Evolutionary conservation across 169 alveolate genomes (phyloP), one percentile per base, ranked within the genome.

Genomic region (Plasmodium sp.): DNA sequence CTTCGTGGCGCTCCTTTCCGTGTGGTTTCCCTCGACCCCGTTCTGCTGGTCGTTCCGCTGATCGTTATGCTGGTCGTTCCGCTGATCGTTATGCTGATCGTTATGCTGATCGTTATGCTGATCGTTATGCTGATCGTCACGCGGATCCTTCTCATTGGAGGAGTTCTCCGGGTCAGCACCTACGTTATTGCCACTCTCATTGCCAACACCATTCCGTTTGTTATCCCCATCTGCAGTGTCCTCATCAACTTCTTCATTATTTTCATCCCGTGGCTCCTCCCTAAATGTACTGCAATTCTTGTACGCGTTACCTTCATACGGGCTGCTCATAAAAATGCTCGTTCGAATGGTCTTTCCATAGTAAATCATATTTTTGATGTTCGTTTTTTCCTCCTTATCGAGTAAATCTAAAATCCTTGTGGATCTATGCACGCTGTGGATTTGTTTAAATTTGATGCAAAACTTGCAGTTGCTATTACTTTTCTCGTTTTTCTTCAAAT

Each of bases 311-410:
- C 54, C 39, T 14, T 92, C 95, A 74, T 92, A 92, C 2, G 95
- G 95, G 39, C 92, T n/a, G 6, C 9, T 22, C 34, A 72, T 81
- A 92, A 92, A 92, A 73, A 92, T 71, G 41, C 77, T 82, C 34
- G 95, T 92, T 48, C 95, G 84, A 71, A 92, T 81, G 7, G 95
- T 83, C 67, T 92, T 92, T 33, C 95, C 92, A 39, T 92, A 92
- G 73, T 81, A 92, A 12, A 92, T 75, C 92, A 92, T 92, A 92
- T 92, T 92, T 54, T 82, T 82, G 33, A 92, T 72, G 73, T 81
- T 54, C 31, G 31, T 14, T 27, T 83, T 92, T 83, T 92, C 95
- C 14, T 81, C 80, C 51, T 54, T 39, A 31, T 82, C 48, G 16
- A 71, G 77, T 72, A 73, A 34, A 79, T 48, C 71, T 22, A 92